Evolutionary conservation across 176 grass and related monocot genomes (phyloP), one percentile per base, ranked within the genome.

Genomic region (Oryza officinalis): DNA sequence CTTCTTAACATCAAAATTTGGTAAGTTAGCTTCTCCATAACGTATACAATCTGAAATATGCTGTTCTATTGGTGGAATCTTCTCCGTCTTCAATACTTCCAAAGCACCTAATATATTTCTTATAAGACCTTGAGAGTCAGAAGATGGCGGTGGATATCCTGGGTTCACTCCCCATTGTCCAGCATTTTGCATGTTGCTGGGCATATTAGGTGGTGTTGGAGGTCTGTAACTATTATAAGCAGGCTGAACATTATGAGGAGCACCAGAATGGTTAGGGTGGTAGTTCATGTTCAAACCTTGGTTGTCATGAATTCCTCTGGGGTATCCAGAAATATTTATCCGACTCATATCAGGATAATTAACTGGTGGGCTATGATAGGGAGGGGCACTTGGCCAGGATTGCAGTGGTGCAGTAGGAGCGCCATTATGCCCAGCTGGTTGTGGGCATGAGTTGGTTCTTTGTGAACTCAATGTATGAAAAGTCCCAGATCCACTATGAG

Each of bases 31-130:
- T 63, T 94, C 86, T 11, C 97, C 86, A 54, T 92, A 92, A 6
- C 32, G 38, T 75, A 99, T 89, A 71, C 93, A 99, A 79, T 99
- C 93, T 83, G 87, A 74, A 86, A 99, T 94, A 90, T 96, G 68
- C 46, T 85, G 82, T 90, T 96, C 91, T 66, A 87, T 99, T 68
- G 97, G 91, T 27, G 91, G 82, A 74, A 99, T 86, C 80, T 94
- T 96, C 40, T 99, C 93, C 9, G 63, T 78, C 83, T 86, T 99
- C 75, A 99, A 66, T 45, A 99, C 84, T 44, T 88, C 67, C 78
- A 99, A 93, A 74, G 97, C 88, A 80, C 14, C 49, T 71, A 92
- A 78, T 69, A 99, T 85, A 79, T 70, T 72, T 65, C 60, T 86
- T 68, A 87, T 72, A 61, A 86, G 82, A 80, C 44, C 74, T n/a